phyloP scores from a whole-genome alignment of 1,284 basidiomycete genomes.

The Fomitopsis pinicola region DNA sequence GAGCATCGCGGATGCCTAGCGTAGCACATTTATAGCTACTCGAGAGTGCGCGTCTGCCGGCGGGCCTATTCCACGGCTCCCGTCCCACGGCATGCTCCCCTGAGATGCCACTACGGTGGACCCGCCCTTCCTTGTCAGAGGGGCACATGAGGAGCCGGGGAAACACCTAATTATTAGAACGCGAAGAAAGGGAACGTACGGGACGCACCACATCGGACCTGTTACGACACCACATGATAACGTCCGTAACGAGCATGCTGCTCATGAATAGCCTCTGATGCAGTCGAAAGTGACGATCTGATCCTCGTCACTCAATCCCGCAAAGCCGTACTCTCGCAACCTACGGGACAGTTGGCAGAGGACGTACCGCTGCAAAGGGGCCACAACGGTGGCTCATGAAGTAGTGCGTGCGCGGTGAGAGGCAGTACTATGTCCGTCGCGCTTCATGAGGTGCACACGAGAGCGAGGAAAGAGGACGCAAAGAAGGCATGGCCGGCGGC shows the following conservation, averaged over 20 bases:
- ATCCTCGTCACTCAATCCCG: not conserved
- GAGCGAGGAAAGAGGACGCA: not conserved
- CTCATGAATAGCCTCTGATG: not conserved
- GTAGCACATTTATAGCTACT: constrained; percentile 1
- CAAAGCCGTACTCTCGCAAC: not conserved
- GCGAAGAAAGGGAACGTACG: not conserved
- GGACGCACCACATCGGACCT: not conserved
- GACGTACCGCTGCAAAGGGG: no score
- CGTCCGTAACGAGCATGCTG: not conserved
- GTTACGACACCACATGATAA: constrained; percentile 7
- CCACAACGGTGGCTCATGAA: not conserved
- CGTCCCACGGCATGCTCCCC: not conserved
- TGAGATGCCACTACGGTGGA: not conserved
- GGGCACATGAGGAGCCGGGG: not conserved
- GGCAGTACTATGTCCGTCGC: not conserved
- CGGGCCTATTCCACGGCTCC: constrained; percentile 1
- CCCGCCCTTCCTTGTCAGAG: not conserved
- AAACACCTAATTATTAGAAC: constrained; percentile 3
- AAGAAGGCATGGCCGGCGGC: not conserved
- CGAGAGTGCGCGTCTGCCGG: not conserved
- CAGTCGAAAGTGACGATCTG: not conserved
- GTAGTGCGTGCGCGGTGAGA: not conserved
- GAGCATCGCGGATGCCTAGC: not conserved
- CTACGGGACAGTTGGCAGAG: not conserved
- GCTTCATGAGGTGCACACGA: not conserved